Conservation (phyloP, 2,329 filamentous ascomycete genomes). For the Sporothrix globosa region DNA sequence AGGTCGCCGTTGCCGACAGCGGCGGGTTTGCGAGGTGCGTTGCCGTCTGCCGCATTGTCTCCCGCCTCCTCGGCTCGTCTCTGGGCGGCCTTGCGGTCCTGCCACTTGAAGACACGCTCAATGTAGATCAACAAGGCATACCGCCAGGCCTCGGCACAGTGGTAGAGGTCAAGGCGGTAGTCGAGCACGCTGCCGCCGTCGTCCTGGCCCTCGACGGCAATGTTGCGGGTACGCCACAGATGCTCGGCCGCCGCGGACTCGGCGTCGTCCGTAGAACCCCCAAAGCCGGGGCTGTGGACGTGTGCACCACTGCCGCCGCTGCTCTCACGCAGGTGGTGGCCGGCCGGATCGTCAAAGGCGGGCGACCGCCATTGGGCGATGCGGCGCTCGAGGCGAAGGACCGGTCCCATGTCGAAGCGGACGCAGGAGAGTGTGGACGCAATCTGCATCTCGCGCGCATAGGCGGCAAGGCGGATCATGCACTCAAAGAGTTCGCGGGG, state of each 20-base stretch:
- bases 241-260: constrained; percentile 18
- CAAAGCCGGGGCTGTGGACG: background rate
- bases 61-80: background rate
- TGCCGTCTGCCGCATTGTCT: background rate
- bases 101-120: constrained; percentile 41
- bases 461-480: constrained; percentile 41
- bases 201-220: constrained; percentile 24
- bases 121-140: constrained; percentile 44
- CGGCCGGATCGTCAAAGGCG: constrained; percentile 26
- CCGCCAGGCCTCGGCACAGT: constrained; percentile 45
- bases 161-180: constrained; percentile 39
- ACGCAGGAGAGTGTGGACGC: constrained; percentile 42
- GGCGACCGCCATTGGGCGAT: constrained; percentile 37
- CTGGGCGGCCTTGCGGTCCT: constrained; percentile 25
- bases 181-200: constrained; percentile 19
- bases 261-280: background rate
- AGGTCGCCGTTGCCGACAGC: background rate
- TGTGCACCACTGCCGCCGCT: too few relatives aligned
- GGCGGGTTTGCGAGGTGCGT: background rate
- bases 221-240: constrained; percentile 20
- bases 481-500: constrained; percentile 40
- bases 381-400: constrained; percentile 36
- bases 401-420: constrained; percentile 39
- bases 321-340: background rate
- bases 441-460: constrained; percentile 42